Evolutionary conservation across 1,284 basidiomycete genomes (phyloP), one percentile per base, ranked within the genome.

Genomic region (Papiliotrema fonsecae): DNA sequence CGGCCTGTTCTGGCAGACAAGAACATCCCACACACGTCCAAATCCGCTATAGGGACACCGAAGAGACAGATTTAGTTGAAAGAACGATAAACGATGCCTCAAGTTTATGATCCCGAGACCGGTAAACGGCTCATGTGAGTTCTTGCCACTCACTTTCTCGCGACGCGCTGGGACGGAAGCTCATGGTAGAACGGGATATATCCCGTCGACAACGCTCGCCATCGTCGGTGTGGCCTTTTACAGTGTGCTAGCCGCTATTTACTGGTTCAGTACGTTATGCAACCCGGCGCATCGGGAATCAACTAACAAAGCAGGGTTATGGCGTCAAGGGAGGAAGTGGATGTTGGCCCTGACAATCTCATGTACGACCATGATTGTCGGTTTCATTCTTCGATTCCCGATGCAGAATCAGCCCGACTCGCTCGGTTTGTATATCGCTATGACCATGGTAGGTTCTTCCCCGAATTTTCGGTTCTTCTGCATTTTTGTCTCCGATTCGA

Each of bases 381-480:
- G 64, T 2, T 67, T 64, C 47, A 46, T 44, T 11, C 34, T 54
- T 31, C 46, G 64, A 76, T 13, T 76, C 78, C 50, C 75, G 66
- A 31, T 77, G 73, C 57, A 54, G 18, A 47, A 57, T 31, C 38
- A 55, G 10, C 58, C 59, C 2, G 54, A 44, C 21, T 56, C 49
- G 26, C 27, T 61, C 49, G 75, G 73, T 0, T 65, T 81, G 10
- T 84, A 82, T 61, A 82, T 83, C 44, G 71, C 71, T 0, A 77
- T 81, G 59, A 81, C 82, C 51, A 63, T 84, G 18, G 79, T 83
- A 50, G 76, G 60, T 55, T 13, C 19, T 24, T 25, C 9, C 21
- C n/a, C n/a, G n/a, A n/a, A n/a, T n/a, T n/a, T n/a, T n/a, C n/a
- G n/a, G n/a, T n/a, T n/a, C n/a, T n/a, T n/a, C n/a, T n/a, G n/a